A percentile compares a stretch with the other conserved stretches of the same genome.
Evolutionary conservation across 768 basidiomycete genomes (phyloP).

Genomic region (Hericium erinaceus): DNA sequence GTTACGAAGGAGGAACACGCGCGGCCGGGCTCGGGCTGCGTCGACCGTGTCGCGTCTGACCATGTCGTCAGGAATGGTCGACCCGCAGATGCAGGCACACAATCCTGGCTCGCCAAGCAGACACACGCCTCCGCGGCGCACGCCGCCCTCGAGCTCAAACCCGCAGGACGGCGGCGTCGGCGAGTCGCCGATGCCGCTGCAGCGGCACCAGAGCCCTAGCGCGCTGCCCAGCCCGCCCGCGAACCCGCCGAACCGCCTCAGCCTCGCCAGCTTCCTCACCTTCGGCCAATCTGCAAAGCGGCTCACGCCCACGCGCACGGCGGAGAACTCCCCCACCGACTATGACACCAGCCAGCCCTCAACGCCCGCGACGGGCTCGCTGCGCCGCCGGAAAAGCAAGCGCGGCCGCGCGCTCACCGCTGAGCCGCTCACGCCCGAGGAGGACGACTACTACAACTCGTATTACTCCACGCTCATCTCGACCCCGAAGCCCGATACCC

Average conservation of each 20-base stretch:
- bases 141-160: conserved; percentile 14
- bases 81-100: not conserved
- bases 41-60: not conserved
- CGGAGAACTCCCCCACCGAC: not conserved
- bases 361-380: not conserved
- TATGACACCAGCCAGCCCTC: not conserved
- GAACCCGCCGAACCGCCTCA: conserved; percentile 31
- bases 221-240: conserved; percentile 15
- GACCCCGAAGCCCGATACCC: conserved; percentile 8
- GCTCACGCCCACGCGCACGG: conserved; percentile 2
- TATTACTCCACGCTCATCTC: conserved; percentile 30
- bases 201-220: conserved; percentile 11
- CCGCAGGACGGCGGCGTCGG: conserved; percentile 48
- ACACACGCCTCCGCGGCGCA: conserved; percentile 20
- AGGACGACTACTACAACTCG: conserved; percentile 43
- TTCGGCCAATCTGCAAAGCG: conserved; percentile 24
- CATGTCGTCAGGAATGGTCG: not conserved
- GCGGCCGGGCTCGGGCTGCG: conserved; percentile 10
- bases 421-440: conserved; percentile 16
- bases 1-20: not conserved
- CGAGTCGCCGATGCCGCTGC: conserved; percentile 41
- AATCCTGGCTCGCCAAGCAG: not conserved
- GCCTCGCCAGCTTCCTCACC: conserved; percentile 43
- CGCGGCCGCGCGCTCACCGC: not conserved
- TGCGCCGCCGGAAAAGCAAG: conserved; percentile 5